Evolutionary conservation across 345 rosid species (phyloP).

Genomic region (Euphorbia lathyris): DNA sequence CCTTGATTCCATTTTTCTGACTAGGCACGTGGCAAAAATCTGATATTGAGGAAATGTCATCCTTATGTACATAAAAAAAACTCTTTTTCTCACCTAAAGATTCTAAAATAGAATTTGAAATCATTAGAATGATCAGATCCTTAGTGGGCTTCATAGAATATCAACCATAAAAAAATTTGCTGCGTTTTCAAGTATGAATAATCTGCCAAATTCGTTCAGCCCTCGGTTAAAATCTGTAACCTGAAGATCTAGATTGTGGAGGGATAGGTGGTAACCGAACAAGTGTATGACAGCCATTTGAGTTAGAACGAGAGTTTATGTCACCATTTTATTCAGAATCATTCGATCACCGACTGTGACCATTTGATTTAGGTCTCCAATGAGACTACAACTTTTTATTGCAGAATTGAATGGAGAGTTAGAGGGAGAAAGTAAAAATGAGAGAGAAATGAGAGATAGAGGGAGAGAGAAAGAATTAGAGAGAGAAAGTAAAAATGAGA

Average conservation of each 20-base stretch:
- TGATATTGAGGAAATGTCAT: conserved; percentile 20
- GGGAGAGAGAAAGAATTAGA: too few species aligned
- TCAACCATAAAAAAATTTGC: conserved; percentile 11
- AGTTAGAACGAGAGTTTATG: conserved; percentile 41
- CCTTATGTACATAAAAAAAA: conserved; percentile 30
- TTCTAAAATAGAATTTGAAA: conserved; percentile 7
- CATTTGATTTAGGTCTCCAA: conserved; percentile 31
- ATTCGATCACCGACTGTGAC: conserved; percentile 52
- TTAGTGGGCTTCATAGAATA: conserved; percentile 15
- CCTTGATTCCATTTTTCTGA: conserved; percentile 22
- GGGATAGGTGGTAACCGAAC: conserved; percentile 81
- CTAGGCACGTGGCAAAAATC: conserved; percentile 18
- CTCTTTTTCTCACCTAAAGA: conserved; percentile 7
- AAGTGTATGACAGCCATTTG: conserved; percentile 70
- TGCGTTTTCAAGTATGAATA: conserved; percentile 6
- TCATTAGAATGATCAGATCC: conserved; percentile 9
- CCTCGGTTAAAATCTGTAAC: conserved; percentile 15
- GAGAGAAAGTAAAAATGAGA: too few species aligned
- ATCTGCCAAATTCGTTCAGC: background rate
- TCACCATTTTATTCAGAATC: conserved; percentile 66
- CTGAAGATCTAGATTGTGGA: conserved; percentile 47
- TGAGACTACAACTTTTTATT: too few species aligned
- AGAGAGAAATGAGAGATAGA: too few species aligned
- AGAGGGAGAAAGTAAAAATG: too few species aligned
- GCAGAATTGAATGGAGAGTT: too few species aligned